A percentile compares a stretch with the other conserved stretches of the same genome.
phyloP scores from a whole-genome alignment of 441 rosid species.

The Populus tomentosa region DNA sequence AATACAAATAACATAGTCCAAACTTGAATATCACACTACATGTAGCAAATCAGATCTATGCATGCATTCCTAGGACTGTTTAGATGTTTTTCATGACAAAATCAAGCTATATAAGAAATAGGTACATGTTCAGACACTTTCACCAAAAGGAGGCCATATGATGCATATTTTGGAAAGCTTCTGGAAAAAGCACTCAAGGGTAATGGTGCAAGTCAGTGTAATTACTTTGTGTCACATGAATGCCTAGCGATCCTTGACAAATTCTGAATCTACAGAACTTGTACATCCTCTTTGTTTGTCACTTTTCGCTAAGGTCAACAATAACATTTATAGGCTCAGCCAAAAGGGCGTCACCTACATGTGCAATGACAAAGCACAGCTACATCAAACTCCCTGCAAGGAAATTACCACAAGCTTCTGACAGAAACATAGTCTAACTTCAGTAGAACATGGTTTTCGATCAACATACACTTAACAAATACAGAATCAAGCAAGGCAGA shows the following conservation, averaged over 20 bases:
- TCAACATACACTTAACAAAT: background rate
- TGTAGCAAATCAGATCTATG: background rate
- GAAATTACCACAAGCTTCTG: background rate
- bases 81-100: background rate
- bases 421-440: background rate
- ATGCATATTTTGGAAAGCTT: background rate
- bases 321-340: background rate
- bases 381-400: constrained; percentile 1
- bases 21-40: background rate
- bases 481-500: background rate
- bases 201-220: background rate
- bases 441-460: background rate
- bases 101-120: background rate
- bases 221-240: background rate
- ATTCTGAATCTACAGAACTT: background rate
- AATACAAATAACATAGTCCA: background rate
- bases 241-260: background rate
- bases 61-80: background rate
- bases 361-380: background rate
- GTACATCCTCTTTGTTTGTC: background rate
- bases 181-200: background rate
- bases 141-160: background rate
- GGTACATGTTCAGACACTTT: background rate
- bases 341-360: background rate
- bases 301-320: background rate